phyloP scores from a whole-genome alignment of 2,329 filamentous ascomycete genomes.

The Aureobasidium subglaciale region DNA sequence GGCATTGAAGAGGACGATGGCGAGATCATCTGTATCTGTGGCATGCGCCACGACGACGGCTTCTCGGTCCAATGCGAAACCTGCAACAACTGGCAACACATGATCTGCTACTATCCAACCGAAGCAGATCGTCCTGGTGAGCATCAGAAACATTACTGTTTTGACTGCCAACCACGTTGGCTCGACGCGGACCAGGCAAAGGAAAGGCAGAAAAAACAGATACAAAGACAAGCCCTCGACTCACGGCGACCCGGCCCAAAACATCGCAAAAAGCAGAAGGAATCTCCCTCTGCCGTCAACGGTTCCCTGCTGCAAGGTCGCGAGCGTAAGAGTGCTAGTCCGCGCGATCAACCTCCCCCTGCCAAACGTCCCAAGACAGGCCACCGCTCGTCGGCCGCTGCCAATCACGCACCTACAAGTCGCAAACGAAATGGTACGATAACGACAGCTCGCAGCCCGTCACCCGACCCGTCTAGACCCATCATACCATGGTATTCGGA shows the following conservation, averaged over 20 bases:
- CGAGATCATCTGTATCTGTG: constrained; percentile 97
- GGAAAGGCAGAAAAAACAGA: constrained; percentile 23
- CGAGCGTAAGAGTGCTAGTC: constrained; percentile 44
- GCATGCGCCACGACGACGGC: constrained; percentile 89
- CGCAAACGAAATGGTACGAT: constrained; percentile 55
- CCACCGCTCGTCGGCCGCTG: constrained; percentile 71
- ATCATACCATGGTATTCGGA: constrained; percentile 30
- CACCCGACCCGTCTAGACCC: constrained; percentile 43
- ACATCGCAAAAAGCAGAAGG: constrained; percentile 83
- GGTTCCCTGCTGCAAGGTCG: constrained; percentile 39
- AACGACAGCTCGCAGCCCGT: constrained; percentile 62
- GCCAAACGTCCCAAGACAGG: constrained; percentile 75
- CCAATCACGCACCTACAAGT: constrained; percentile 60
- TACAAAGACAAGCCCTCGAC: constrained; percentile 43
- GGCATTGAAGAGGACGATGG: constrained; percentile 66
- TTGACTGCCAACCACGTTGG: constrained; percentile 73
- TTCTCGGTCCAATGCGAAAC: constrained; percentile 94
- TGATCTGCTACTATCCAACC: constrained; percentile 88
- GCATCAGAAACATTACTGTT: constrained; percentile 66
- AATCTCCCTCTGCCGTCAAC: constrained; percentile 58
- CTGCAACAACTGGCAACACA: constrained; percentile 98
- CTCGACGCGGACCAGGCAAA: constrained; percentile 56
- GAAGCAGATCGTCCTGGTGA: constrained; percentile 57
- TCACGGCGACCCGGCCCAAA: constrained; percentile 69
- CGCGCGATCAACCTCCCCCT: constrained; percentile 51